Evolutionary conservation across 306 rosid species (phyloP), one percentile per base, ranked within the genome.

Genomic region (Quercus agrifolia): DNA sequence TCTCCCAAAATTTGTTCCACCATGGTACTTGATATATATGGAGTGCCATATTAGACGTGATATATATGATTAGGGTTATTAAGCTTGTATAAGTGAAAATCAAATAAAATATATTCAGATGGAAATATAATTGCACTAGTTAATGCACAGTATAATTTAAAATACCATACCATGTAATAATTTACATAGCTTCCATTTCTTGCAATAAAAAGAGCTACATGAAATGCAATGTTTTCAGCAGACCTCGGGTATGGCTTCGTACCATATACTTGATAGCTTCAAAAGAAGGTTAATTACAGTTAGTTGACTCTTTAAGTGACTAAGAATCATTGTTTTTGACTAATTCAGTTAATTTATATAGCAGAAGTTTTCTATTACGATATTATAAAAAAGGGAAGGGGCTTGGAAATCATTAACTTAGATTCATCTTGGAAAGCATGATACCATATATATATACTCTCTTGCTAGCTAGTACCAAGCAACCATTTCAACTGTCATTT

Each of bases 181-280:
- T 94, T 94, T 75, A 94, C 74, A 76, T 88, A 94, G 89, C 93
- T 91, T 81, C 98, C 98, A 72, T 94, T 91, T 83, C 84, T 90
- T 68, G 98, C 97, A 74, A 92, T 78, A 63, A 94, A 94, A 75
- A 92, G 94, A 18, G 93, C 80, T 74, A 85, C 94, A 55, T 91
- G 94, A 83, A 87, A 92, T 78, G 98, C 97, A 51, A 94, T 87
- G 80, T 94, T 92, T 85, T 92, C 84, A 1, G 94, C 92, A 12
- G 98, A 89, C 77, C 98, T 89, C 79, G 91, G 78, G 78, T 87
- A 89, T 11, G 98, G 93, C 63, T 73, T 11, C 57, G 80, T 93
- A 49, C 98, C 97, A 33, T 87, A 89, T 33, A 85, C 87, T 80
- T 94, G 93, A 81, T 83, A 88, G 86, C 98, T 94, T 74, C 63